Base-by-base conservation (phyloP, 2,329 filamentous ascomycete species). In the Pseudocercospora musae region DNA sequence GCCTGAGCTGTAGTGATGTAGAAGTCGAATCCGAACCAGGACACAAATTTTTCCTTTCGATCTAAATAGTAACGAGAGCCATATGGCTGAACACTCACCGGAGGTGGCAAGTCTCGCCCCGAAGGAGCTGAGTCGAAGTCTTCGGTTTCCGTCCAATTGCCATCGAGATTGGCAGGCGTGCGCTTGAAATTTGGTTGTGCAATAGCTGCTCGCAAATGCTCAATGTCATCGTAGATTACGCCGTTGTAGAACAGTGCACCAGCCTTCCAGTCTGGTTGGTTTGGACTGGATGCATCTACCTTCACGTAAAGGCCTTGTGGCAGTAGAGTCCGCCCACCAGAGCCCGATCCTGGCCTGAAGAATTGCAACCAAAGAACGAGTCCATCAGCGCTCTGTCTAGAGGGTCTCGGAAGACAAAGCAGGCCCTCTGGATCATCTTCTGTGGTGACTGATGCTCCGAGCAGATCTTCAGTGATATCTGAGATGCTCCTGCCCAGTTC, bases 201-300 rank as follows among this genome's bases (percentile, higher is more conserved):
- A 63, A 80, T 79, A 1, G 82, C 81, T 0, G 61, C 68, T 23
- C 80, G 75, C 68, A 86, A 81, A 4, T 77, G 77, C 18, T 83
- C 76, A 1, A 78, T 80, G 4, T 79, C 79, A 25, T 77, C 72
- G 66, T 86, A 88, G 58, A 82, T 79, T 5, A 82, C 69, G 33
- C 79, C 79, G 62, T 84, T 81, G 68, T 85, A 86, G 48, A 83
- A 81, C 79, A 82, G 85, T 4, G 81, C 78, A 3, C 78, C 74
- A 9, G 69, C 63, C 7, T 40, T 63, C 84, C 85, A 87, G 27
- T 82, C 74, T n/a, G 74, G 74, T 10, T 79, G 77, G 62, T 85
- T 78, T 6, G 79, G 75, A 1, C 80, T 80, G 0, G 80, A 84
- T 0, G 84, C 71, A 65, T 87, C 80, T 8, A 76, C 64, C 49